A percentile compares a stretch with the other conserved stretches of the same genome.
phyloP scores from a whole-genome alignment of 2,329 filamentous ascomycete genomes.

The Neofusicoccum laricinum region DNA sequence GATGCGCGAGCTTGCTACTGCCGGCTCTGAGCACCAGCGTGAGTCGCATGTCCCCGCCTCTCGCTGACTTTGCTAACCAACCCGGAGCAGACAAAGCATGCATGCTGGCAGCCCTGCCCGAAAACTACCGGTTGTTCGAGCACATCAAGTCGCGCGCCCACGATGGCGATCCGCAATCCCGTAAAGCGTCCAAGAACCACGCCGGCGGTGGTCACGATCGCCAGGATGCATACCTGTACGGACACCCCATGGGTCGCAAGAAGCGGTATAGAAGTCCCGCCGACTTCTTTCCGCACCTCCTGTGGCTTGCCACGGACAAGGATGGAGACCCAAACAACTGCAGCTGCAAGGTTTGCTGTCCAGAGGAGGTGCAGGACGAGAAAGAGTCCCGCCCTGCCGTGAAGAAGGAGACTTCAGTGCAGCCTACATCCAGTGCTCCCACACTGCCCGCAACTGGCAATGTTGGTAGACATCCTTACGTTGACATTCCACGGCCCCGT shows the following conservation, averaged over 20 bases:
- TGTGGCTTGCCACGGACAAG: conserved; percentile 56
- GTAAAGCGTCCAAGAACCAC: conserved; percentile 49
- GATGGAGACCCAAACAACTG: conserved; percentile 54
- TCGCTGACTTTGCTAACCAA: neutral
- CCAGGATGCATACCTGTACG: conserved; percentile 60
- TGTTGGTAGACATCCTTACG: neutral
- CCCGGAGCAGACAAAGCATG: conserved; percentile 34
- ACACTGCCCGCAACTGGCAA: neutral
- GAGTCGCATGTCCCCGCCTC: neutral
- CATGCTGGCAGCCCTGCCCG: conserved; percentile 54
- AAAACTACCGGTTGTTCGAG: conserved; percentile 57
- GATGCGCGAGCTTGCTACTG: conserved; percentile 46
- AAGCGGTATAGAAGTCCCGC: conserved; percentile 58
- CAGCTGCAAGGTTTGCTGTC: conserved; percentile 56
- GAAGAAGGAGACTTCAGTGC: conserved; percentile 28
- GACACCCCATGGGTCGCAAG: conserved; percentile 55
- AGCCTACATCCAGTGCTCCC: neutral
- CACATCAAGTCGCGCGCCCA: conserved; percentile 53
- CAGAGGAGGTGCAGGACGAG: conserved; percentile 48
- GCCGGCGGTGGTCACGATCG: conserved; percentile 52
- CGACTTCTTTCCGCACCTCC: conserved; percentile 59
- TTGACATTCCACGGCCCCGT: neutral
- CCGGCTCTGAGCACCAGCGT: conserved; percentile 33
- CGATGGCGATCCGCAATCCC: conserved; percentile 37
- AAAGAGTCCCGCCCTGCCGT: conserved; percentile 25